Evolutionary conservation across 768 basidiomycete genomes (phyloP), one percentile per base, ranked within the genome.

Genomic region (Coprinopsis marcescibilis): DNA sequence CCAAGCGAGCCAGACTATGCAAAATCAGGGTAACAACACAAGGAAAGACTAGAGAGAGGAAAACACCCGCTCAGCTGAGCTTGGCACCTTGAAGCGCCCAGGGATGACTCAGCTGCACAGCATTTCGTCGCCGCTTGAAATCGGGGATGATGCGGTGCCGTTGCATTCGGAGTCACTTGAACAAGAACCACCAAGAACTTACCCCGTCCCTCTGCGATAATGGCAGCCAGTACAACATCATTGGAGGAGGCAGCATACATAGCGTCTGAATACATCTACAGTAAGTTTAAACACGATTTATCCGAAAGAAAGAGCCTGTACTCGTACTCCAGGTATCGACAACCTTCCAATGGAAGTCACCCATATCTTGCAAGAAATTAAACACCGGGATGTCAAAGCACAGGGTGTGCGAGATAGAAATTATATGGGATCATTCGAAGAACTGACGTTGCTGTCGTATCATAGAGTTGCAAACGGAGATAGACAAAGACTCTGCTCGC

Each of bases 231-330:
- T 15, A 35, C 46, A 14, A 49, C 51, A 20, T 73, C 72, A 51
- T 51, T 72, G 27, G 77, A 79, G 55, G 77, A 79, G 55, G 77
- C 76, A 0, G 69, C 74, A 1, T 73, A 69, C 42, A 65, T 79
- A 27, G 75, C 75, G 13, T 68, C 73, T 1, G 77, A 79, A 58
- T 79, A 75, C 60, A 75, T 79, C 36, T 77, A 77, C 60, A 77
- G 77, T 76, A 25, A 30, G 71, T 57, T 11, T 39, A 29, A 26
- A 17, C 12, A 26, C 19, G 30, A 24, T 17, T 30, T 30, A 29
- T 30, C 25, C 19, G 26, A 14, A 8, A 12, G 12, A 25, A 23
- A 27, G 13, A 24, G 46, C 42, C 50, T 24, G 34, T 23, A 42
- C 19, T 23, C n/a, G 12, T 21, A 20, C 13, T 21, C 30, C 14